phyloP scores from a whole-genome alignment of 768 basidiomycete genomes.

The Lentinula boryana region DNA sequence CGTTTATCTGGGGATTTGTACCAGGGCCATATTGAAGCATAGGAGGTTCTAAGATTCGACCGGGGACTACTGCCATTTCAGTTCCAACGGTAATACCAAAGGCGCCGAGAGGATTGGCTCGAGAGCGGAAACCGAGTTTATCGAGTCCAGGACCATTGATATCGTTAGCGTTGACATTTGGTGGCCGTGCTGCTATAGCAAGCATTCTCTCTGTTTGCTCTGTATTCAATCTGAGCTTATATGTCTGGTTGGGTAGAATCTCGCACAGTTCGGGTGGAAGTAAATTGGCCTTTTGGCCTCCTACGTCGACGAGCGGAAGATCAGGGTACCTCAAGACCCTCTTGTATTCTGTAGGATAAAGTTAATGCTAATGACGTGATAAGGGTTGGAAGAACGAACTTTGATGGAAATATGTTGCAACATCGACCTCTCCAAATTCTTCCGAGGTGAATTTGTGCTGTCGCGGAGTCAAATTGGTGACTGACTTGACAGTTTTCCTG shows the following conservation, averaged over 20 bases:
- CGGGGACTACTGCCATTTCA: conserved; percentile 69
- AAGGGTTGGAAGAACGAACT: conserved; percentile 47
- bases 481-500: conserved; percentile 60
- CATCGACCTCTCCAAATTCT: conserved; percentile 44
- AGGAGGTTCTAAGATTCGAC: conserved; percentile 60
- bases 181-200: conserved; percentile 59
- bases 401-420: conserved; percentile 60
- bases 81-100: conserved; percentile 57
- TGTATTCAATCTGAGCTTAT: conserved; percentile 61
- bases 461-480: conserved; percentile 41
- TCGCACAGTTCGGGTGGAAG: conserved; percentile 73
- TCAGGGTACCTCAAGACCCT: conserved; percentile 44
- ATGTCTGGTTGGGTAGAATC: conserved; percentile 64
- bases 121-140: conserved; percentile 49
- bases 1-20: conserved; percentile 34
- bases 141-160: conserved; percentile 61
- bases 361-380: background rate
- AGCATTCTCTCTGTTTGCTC: conserved; percentile 75
- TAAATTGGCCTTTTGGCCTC: conserved; percentile 37
- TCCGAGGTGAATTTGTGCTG: conserved; percentile 53
- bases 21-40: conserved; percentile 50
- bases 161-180: conserved; percentile 56
- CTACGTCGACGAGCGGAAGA: conserved; percentile 55
- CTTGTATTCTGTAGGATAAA: conserved; percentile 47
- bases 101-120: conserved; percentile 34